A percentile compares a stretch with the other conserved stretches of the same genome.
These are phyloP conservation scores for Boehmeria nivea DNA, from an alignment of 306 rosid genomes.

Conservation along the genomic window DNA sequence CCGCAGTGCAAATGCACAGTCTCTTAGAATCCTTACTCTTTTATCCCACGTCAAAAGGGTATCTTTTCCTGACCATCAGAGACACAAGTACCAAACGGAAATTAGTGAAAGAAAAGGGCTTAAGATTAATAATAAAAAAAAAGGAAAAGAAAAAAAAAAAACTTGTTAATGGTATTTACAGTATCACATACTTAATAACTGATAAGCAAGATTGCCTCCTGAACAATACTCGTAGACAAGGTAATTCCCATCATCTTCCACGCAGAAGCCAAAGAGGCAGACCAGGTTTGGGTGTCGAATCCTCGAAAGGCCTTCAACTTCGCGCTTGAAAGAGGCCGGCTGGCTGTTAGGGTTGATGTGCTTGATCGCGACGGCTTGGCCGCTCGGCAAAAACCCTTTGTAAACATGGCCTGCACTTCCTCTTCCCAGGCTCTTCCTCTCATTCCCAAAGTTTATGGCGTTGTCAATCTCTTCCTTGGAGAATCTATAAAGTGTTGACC, in stretches of 20 bases:
- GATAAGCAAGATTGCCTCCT: conserved; percentile 71
- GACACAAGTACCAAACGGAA: too few relatives aligned
- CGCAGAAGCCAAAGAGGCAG: conserved; percentile 69
- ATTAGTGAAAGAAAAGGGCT: too few relatives aligned
- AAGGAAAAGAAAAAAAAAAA: not conserved
- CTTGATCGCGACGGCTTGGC: conserved; percentile 79
- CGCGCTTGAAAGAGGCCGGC: conserved; percentile 56
- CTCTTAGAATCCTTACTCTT: conserved; percentile 65
- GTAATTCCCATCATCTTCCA: conserved; percentile 55
- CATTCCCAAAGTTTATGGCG: conserved; percentile 41
- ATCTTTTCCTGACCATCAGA: conserved; percentile 59
- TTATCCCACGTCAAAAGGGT: conserved; percentile 52
- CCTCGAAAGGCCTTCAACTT: conserved; percentile 67
- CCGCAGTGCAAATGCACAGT: conserved; percentile 70
- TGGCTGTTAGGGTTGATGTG: conserved; percentile 49
- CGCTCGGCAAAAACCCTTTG: conserved; percentile 78
- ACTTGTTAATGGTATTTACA: not conserved
- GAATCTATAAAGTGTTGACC: conserved; percentile 76
- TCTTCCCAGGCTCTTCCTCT: conserved; percentile 46
- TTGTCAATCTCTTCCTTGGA: conserved; percentile 63
- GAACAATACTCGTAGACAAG: conserved; percentile 78
- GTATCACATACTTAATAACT: conserved; percentile 55
- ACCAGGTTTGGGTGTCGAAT: conserved; percentile 79
- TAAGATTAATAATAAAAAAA: too few relatives aligned
- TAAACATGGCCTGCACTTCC: conserved; percentile 84